Conservation (phyloP, 2,329 filamentous ascomycete species). For the Botrytis pseudocinerea region DNA sequence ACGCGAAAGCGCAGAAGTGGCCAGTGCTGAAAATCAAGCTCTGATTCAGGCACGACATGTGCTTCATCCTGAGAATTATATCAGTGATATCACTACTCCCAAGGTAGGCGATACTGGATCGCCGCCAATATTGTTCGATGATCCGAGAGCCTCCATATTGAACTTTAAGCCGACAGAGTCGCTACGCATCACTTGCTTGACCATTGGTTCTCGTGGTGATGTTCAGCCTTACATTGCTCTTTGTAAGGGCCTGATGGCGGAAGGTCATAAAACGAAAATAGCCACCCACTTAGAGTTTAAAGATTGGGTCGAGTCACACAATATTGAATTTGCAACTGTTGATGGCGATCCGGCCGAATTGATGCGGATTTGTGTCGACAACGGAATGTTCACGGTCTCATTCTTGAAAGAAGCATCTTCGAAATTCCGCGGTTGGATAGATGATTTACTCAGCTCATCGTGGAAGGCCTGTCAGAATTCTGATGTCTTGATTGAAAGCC, state of each 20-base stretch:
- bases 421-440: slow-evolving; percentile 93
- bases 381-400: slow-evolving; percentile 92
- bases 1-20: slow-evolving; percentile 68
- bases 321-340: slow-evolving; percentile 87
- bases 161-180: slow-evolving; percentile 85
- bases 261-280: slow-evolving; percentile 84
- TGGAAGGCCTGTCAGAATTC: slow-evolving; percentile 83
- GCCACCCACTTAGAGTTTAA: slow-evolving; percentile 92
- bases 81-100: slow-evolving; percentile 52
- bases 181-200: slow-evolving; percentile 85
- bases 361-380: slow-evolving; percentile 94
- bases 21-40: slow-evolving; percentile 78
- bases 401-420: slow-evolving; percentile 85
- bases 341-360: slow-evolving; percentile 90
- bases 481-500: slow-evolving; percentile 91
- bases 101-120: slow-evolving; percentile 54
- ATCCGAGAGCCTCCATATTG: slow-evolving; percentile 81
- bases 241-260: slow-evolving; percentile 83
- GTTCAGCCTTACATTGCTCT: slow-evolving; percentile 97
- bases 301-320: slow-evolving; percentile 85
- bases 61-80: slow-evolving; percentile 52
- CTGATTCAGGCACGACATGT: slow-evolving; percentile 70
- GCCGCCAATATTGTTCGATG: slow-evolving; percentile 83
- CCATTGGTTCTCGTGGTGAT: slow-evolving; percentile 92
- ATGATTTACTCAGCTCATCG: slow-evolving; percentile 78